Base-by-base conservation (phyloP, 225 moss, liverwort and hornwort genomes). In the Bryoerythrophyllum caledonicum region DNA sequence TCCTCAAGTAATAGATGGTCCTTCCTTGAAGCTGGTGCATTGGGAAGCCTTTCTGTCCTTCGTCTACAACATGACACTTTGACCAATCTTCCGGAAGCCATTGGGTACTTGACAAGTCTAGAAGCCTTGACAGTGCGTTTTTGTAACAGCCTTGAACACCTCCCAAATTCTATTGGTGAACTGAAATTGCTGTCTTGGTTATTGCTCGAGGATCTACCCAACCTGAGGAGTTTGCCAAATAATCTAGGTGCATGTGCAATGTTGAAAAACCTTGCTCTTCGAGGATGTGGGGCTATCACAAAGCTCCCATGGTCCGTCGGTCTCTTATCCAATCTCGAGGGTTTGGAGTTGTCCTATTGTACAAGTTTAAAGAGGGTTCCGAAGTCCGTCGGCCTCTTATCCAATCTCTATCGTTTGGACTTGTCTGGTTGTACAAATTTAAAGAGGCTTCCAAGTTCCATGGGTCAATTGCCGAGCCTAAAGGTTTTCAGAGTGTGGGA, bases 81-180 rank as follows among this genome's bases (percentile, higher is more conserved):
- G 8, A 21, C 3, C 2, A 8, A 63, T 16, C 48, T 73, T 1
- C 62, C 23, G 0, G 24, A 73, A 48, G 62, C 51, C 62, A 32
- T 73, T 51, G 73, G 49, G 0, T 62, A 62, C 73, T 30, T 73
- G 23, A 21, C 0, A 23, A 0, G 16, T 35, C 51, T 65, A n/a
- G n/a, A 38, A 0, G 0, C 16, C 0, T 32, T 60, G 8, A 30
- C 0, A 1, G 2, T 60, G 44, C 2, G 3, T 2, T 2, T 1
- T 13, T 41, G 59, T 59, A 8, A 59, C 25, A 59, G 25, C 26
- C 4, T 71, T 15, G 26, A 57, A 57, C 15, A n/a, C 41, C 30
- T 72, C 0, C 60, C 72, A 46, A 72, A 61, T 5, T 72, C 60
- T 6, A 46, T 72, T 30, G 30, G 44, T 28, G 27, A 72, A 14